These are phyloP conservation scores for Trichosanthes truncata DNA, from an alignment of 306 rosid species.

Conservation along the genomic window DNA sequence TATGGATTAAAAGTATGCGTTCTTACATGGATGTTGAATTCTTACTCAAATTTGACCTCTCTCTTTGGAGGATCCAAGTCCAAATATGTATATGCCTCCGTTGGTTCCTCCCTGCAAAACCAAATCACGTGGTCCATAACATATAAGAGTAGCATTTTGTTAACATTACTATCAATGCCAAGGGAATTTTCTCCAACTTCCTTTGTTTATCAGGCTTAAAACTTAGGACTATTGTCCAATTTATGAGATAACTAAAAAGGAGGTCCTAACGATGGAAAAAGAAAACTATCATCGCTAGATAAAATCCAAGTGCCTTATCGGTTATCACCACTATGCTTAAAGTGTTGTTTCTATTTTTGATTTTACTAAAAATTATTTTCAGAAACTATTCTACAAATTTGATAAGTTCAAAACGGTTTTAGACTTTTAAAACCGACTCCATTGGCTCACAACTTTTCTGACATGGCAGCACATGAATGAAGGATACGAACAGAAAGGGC, in stretches of 20 bases:
- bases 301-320: neutral
- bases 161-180: neutral
- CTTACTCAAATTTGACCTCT: constrained; percentile 52
- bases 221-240: neutral
- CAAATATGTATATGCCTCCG: constrained; percentile 69
- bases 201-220: neutral
- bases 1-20: neutral
- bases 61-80: constrained; percentile 63
- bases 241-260: neutral
- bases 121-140: neutral
- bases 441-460: neutral
- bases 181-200: neutral
- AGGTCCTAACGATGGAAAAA: neutral
- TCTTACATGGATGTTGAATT: neutral
- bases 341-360: neutral
- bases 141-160: neutral
- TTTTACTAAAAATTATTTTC: neutral
- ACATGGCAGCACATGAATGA: neutral
- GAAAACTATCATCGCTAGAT: neutral
- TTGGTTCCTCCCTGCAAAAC: constrained; percentile 77
- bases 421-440: neutral
- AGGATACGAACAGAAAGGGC: neutral
- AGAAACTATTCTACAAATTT: neutral
- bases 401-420: neutral
- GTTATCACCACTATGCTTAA: neutral